Conservation (phyloP, 805 yeast genomes). For the Wickerhamiella australiensis region DNA sequence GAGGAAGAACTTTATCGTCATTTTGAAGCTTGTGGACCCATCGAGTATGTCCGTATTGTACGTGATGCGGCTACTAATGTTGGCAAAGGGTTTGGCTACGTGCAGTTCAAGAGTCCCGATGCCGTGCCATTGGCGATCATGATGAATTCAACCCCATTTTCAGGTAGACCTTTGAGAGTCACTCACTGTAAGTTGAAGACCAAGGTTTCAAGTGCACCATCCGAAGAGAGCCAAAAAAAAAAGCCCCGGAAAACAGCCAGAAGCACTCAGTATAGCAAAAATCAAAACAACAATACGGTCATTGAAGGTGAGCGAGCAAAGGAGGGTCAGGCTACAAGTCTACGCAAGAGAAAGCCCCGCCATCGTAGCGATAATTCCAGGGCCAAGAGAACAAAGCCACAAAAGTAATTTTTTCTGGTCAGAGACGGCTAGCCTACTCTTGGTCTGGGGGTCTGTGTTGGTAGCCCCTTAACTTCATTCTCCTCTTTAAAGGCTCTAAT, state of each 20-base stretch:
- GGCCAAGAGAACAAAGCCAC: constrained; percentile 3
- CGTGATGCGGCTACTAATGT: constrained; percentile 88
- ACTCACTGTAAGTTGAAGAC: constrained; percentile 42
- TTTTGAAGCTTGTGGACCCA: constrained; percentile 54
- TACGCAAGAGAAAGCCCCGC: constrained; percentile 19
- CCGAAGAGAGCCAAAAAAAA: neutral
- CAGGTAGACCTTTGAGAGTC: constrained; percentile 57
- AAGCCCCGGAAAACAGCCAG: neutral
- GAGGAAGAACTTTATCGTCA: constrained; percentile 84
- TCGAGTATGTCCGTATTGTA: constrained; percentile 79
- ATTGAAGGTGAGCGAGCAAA: constrained; percentile 28
- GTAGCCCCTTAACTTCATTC: neutral
- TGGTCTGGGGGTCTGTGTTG: no score
- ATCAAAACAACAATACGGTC: constrained; percentile 8
- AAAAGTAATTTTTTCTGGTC: no score
- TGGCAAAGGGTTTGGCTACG: constrained; percentile 96
- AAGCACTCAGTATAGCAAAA: neutral
- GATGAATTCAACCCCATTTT: constrained; percentile 54
- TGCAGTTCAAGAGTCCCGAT: constrained; percentile 60
- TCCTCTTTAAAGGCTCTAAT: neutral
- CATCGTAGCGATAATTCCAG: constrained; percentile 12
- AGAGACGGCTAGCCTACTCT: no score
- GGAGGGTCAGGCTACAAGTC: constrained; percentile 15
- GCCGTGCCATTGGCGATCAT: constrained; percentile 73
- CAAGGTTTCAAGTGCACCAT: neutral